Percentiles rank a stretch among this genome's conserved stretches.
These are phyloP conservation scores for Salix koriyanagi DNA, from an alignment of 345 rosid species.

Conservation along the genomic window DNA sequence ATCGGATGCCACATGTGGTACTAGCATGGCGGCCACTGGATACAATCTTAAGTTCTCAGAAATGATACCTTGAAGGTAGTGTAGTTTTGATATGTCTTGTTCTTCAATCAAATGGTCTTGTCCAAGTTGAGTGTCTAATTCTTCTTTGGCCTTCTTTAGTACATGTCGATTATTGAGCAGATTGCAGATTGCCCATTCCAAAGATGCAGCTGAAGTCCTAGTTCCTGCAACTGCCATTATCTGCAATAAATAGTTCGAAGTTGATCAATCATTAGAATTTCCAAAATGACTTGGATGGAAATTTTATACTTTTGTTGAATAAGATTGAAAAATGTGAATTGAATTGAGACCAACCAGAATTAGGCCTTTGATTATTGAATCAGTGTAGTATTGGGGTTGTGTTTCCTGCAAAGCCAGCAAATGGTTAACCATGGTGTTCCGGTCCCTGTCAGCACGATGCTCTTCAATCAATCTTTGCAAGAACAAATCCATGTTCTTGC, in stretches of 20 bases:
- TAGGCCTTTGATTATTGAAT: conserved; percentile 47
- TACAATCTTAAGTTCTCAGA: conserved; percentile 6
- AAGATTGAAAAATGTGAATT: not conserved
- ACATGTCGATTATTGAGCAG: conserved; percentile 14
- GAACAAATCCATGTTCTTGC: conserved; percentile 30
- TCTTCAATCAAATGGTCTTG: conserved; percentile 9
- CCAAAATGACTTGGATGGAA: not conserved
- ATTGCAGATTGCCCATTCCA: conserved; percentile 19
- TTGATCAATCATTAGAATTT: not conserved
- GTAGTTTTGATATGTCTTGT: conserved; percentile 7
- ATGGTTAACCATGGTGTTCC: conserved; percentile 41
- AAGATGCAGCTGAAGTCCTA: not conserved
- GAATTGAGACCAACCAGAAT: conserved; percentile 4
- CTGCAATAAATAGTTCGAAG: not conserved
- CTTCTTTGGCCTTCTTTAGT: not conserved
- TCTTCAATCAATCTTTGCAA: conserved; percentile 48
- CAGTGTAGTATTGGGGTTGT: conserved; percentile 36
- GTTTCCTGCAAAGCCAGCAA: conserved; percentile 40
- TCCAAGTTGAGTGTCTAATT: conserved; percentile 17
- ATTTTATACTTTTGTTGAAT: not conserved
- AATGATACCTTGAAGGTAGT: conserved; percentile 13
- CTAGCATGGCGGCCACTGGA: conserved; percentile 10
- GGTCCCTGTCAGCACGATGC: conserved; percentile 13
- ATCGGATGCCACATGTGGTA: conserved; percentile 14
- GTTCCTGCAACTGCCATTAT: conserved; percentile 11